Conservation (phyloP, 345 rosid genomes). For the Durio zibethinus region DNA sequence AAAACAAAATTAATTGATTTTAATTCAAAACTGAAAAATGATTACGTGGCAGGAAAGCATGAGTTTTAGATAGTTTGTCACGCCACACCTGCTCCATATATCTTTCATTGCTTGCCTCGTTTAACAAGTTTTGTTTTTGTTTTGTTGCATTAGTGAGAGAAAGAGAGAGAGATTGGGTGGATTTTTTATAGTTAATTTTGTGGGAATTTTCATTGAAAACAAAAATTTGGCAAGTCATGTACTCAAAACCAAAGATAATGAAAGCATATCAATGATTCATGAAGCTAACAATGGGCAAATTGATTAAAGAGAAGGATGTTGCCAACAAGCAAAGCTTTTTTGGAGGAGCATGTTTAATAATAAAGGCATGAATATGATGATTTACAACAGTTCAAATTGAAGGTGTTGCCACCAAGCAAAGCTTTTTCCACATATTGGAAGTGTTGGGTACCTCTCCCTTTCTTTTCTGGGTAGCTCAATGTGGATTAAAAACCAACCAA, state of each 20-base stretch:
- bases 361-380: not conserved
- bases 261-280: not conserved
- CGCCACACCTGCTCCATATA: not conserved
- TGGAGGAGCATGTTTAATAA: not conserved
- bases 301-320: not conserved
- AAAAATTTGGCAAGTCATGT: not conserved
- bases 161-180: too few species aligned
- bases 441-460: too few species aligned
- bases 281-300: not conserved
- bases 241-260: not conserved
- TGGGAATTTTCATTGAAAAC: not conserved
- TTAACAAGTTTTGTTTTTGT: not conserved
- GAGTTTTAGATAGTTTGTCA: too few species aligned
- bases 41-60: too few species aligned
- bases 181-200: too few species aligned
- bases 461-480: too few species aligned
- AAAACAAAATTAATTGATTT: not conserved
- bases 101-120: not conserved
- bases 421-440: too few species aligned
- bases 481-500: too few species aligned
- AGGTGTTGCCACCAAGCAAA: too few species aligned
- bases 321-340: conserved; percentile 3
- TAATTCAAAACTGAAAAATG: not conserved
- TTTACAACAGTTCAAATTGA: too few species aligned
- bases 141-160: not conserved